Evolutionary conservation across 140 eudicot species (phyloP), one percentile per base, ranked within the genome.

Genomic region (Bidens hawaiensis): DNA sequence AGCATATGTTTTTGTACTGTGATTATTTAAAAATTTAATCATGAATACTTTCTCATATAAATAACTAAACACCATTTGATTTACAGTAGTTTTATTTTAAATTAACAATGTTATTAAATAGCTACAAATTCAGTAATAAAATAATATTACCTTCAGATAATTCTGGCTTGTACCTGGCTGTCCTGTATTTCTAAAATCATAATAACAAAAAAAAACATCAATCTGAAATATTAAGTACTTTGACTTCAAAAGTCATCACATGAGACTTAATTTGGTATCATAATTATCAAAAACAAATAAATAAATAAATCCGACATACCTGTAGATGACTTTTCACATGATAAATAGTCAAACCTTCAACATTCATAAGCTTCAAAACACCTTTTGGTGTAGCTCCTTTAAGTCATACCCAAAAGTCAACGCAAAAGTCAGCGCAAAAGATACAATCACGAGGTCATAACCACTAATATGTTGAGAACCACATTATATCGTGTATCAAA

Each of bases 301-400:
- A 41, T 24, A 8, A 41, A 5, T 36, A 49, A n/a, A n/a, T 17
- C 27, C 8, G 2, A 58, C 47, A 36, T 68, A 79, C 95, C 86
- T 87, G 96, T 55, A 87, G 82, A 76, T 87, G 96, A 66, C 96
- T 87, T 79, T 87, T 87, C 71, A 87, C 94, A 76, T 86, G 95
- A 75, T 86, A 86, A 58, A 86, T 86, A n/a, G 95, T 83, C 67
- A 87, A 67, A 31, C 89, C 84, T 65, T 87, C 94, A 59, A 81
- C 86, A 62, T 87, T 84, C 96, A 87, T 87, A 61, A 87, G 96
- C 83, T 84, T 87, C 85, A 87, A 75, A 48, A 87, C 96, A 60
- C 86, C 85, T 64, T 87, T 87, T 21, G 96, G 96, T 10, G 96
- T 87, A 75, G 96, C 96, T 72, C 82, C 96, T 87, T 63, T 47